Evolutionary conservation across 495 filamentous ascomycete species (phyloP), one percentile per base, ranked within the genome.

Genomic region (Stereocaulon alpinum): DNA sequence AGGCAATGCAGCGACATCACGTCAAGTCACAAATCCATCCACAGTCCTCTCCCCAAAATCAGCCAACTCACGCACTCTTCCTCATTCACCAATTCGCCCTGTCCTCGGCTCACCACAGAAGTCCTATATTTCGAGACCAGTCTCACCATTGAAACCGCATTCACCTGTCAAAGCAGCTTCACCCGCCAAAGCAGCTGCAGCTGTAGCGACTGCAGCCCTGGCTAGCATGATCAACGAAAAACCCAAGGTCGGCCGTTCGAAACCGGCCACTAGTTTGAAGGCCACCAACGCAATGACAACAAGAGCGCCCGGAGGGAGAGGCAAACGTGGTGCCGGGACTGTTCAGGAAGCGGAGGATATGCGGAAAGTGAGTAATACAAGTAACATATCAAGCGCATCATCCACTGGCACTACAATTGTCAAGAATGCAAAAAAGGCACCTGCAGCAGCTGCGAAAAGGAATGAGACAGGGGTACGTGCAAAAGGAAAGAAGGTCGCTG

Each of bases 21-120:
- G 63, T 37, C 62, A 54, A 61, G 66, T 59, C 22, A 67, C 55
- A 24, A 68, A 66, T 49, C 76, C 81, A 52, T 67, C 83, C 73
- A 70, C 76, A 48, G 80, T 92, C 27, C 79, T 93, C 14, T 93
- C 89, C 0, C 89, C 89, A 14, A 86, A 88, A 64, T 89, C 89
- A 0, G 82, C 82, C 29, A 93, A 95, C 68, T 88, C 86, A 2
- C 80, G 86, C 30, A 79, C 84, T 17, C 75, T 83, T 50, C 84
- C 80, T 3, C 75, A 78, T 55, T 84, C 83, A 4, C 82, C 82
- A 9, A 71, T 81, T 64, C 71, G 68, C 43, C 64, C 76, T 17
- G 73, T 70, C 14, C 70, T 74, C 24, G 75, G 74, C 44, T 70
- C 76, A 11, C 72, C 76, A 40, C 67, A 72, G 49, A 74, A 76